Evolutionary conservation across 768 basidiomycete genomes (phyloP).

Genomic region (Trichaptum fuscoviolaceum): DNA sequence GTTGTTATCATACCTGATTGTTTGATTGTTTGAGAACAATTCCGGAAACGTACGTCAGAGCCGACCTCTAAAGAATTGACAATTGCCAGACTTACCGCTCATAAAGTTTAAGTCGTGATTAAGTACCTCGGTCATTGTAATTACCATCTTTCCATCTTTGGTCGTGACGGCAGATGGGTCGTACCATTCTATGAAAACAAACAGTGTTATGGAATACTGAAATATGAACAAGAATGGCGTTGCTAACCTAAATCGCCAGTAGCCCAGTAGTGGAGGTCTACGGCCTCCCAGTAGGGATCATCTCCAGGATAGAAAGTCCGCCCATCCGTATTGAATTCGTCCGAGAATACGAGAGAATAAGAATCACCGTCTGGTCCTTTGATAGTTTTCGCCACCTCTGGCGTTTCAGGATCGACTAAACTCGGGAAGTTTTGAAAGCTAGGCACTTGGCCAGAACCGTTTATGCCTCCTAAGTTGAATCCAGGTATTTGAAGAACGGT

Average conservation of each 20-base stretch:
- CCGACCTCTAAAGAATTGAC: background rate
- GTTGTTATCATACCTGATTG: slow-evolving; percentile 21
- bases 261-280: slow-evolving; percentile 37
- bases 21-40: background rate
- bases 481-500: slow-evolving; percentile 31
- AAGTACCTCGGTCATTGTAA: slow-evolving; percentile 42
- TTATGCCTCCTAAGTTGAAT: slow-evolving; percentile 86
- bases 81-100: slow-evolving; percentile 18
- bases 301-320: slow-evolving; percentile 39
- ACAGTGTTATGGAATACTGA: background rate
- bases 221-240: background rate
- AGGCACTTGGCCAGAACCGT: slow-evolving; percentile 84
- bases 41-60: background rate
- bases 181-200: slow-evolving; percentile 52
- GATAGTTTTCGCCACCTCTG: background rate
- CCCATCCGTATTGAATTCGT: slow-evolving; percentile 37
- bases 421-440: slow-evolving; percentile 56
- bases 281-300: slow-evolving; percentile 51
- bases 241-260: slow-evolving; percentile 5
- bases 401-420: background rate
- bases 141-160: slow-evolving; percentile 41
- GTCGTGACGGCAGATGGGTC: slow-evolving; percentile 48
- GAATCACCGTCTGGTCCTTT: background rate
- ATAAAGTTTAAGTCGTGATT: slow-evolving; percentile 44
- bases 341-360: slow-evolving; percentile 28